These are phyloP conservation scores for Fusarium sp. DNA, from an alignment of 2,329 filamentous ascomycete genomes.

Conservation along the genomic window DNA sequence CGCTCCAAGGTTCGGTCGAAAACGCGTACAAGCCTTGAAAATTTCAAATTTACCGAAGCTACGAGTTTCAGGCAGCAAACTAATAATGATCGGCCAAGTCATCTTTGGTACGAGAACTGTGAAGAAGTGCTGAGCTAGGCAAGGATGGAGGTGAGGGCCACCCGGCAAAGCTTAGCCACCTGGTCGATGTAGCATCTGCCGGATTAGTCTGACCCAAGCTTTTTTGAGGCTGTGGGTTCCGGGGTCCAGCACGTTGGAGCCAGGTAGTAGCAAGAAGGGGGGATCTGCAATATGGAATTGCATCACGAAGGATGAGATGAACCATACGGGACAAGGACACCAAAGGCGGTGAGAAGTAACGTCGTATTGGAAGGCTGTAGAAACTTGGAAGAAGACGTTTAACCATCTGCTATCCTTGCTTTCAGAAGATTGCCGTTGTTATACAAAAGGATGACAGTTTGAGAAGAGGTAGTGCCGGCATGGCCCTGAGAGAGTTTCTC, in stretches of 20 bases:
- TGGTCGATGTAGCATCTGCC: constrained; percentile 2
- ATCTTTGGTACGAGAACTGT: background rate
- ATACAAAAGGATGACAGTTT: background rate
- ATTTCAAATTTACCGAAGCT: background rate
- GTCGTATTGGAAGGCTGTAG: background rate
- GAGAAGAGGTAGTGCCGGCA: background rate
- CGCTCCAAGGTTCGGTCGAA: background rate
- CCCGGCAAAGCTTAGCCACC: background rate
- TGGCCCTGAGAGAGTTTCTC: background rate
- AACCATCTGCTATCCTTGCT: background rate
- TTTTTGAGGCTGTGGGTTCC: background rate
- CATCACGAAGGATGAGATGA: background rate
- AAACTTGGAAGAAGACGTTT: background rate
- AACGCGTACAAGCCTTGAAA: background rate
- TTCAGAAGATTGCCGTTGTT: background rate
- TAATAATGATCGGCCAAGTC: constrained; percentile 5
- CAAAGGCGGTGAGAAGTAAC: background rate
- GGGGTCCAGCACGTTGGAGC: background rate
- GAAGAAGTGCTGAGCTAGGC: background rate
- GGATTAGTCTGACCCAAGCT: background rate
- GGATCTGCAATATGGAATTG: constrained; percentile 2
- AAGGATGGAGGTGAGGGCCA: background rate
- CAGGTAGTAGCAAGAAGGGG: background rate
- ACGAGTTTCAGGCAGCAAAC: constrained; percentile 5
- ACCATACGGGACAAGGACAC: background rate